A percentile compares a stretch with the other conserved stretches of the same genome.
Evolutionary conservation across 2,329 filamentous ascomycete genomes (phyloP).

Genomic region (Domatiomyces catenatus): DNA sequence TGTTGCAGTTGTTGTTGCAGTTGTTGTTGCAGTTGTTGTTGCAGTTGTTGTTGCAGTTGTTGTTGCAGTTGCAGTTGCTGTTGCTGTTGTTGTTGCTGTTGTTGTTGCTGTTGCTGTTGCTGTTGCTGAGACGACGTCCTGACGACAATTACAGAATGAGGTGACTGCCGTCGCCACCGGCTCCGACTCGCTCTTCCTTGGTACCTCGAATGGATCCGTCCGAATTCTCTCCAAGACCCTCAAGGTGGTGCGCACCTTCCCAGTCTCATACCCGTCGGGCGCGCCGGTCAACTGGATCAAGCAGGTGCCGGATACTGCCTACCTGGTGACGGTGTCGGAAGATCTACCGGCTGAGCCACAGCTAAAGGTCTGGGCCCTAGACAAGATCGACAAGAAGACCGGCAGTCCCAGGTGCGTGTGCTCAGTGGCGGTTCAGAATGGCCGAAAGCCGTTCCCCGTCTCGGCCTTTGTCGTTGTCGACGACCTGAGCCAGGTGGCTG

Average conservation of each 20-base stretch:
- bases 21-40: too few relatives aligned
- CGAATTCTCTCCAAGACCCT: slow-evolving; percentile 77
- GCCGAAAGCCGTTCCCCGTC: slow-evolving; percentile 81
- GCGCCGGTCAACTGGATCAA: slow-evolving; percentile 79
- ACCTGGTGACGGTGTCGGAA: slow-evolving; percentile 69
- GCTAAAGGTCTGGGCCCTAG: slow-evolving; percentile 93
- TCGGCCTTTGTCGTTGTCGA: slow-evolving; percentile 78
- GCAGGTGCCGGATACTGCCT: slow-evolving; percentile 72
- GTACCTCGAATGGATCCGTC: slow-evolving; percentile 68
- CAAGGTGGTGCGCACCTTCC: slow-evolving; percentile 75
- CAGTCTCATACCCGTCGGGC: slow-evolving; percentile 52
- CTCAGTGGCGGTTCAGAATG: slow-evolving; percentile 74
- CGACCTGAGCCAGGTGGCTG: slow-evolving; percentile 80
- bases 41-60: too few relatives aligned
- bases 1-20: too few relatives aligned
- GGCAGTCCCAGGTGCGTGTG: slow-evolving; percentile 77
- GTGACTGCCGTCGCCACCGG: slow-evolving; percentile 74
- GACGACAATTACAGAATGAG: slow-evolving; percentile 36
- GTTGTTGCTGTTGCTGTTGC: too few relatives aligned
- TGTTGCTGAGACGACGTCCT: too few relatives aligned
- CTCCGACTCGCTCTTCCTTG: slow-evolving; percentile 77
- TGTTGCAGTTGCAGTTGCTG: too few relatives aligned
- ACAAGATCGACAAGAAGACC: slow-evolving; percentile 87
- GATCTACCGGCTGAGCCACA: slow-evolving; percentile 76
- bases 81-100: too few relatives aligned